phyloP scores from a whole-genome alignment of 1,284 basidiomycete genomes.

The Fomitopsis betulina region DNA sequence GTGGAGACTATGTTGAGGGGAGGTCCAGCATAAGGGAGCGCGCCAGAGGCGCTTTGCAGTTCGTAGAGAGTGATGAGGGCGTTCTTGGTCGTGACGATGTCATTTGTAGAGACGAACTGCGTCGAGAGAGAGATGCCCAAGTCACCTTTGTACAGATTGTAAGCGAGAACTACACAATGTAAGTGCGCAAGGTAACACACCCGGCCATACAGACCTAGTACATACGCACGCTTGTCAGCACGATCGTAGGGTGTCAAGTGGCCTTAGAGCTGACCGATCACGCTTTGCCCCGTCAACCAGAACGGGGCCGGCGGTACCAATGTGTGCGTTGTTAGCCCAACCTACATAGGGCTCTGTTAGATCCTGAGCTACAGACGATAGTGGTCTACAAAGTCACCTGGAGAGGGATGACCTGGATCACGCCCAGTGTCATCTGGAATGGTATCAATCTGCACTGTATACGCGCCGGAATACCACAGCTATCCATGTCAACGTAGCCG shows the following conservation, averaged over 20 bases:
- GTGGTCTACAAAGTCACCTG: constrained; percentile 20
- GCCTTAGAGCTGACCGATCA: constrained; percentile 36
- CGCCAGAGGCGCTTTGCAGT: constrained; percentile 48
- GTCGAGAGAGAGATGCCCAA: constrained; percentile 61
- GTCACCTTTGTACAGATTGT: constrained; percentile 33
- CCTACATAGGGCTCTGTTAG: constrained; percentile 24
- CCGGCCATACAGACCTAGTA: constrained; percentile 51
- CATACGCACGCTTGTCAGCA: background rate
- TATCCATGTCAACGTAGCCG: constrained; percentile 5
- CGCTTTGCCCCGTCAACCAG: constrained; percentile 62
- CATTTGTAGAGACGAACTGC: constrained; percentile 56
- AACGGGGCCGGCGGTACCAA: constrained; percentile 55
- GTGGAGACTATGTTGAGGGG: constrained; percentile 43
- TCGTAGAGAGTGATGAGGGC: constrained; percentile 56
- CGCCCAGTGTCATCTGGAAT: constrained; percentile 49
- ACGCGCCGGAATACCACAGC: constrained; percentile 61
- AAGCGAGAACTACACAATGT: background rate
- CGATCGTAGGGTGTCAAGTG: too few species aligned
- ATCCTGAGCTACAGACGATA: background rate
- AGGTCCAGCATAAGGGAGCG: constrained; percentile 52
- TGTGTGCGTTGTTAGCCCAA: constrained; percentile 52
- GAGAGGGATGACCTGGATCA: constrained; percentile 37
- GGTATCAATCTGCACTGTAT: constrained; percentile 57
- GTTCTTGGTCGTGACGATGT: constrained; percentile 49
- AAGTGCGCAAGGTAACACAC: constrained; percentile 16